Percentiles rank a stretch among this genome's conserved stretches.
phyloP scores from a whole-genome alignment of 1,284 basidiomycete genomes.

The Cryptococcus sp. region DNA sequence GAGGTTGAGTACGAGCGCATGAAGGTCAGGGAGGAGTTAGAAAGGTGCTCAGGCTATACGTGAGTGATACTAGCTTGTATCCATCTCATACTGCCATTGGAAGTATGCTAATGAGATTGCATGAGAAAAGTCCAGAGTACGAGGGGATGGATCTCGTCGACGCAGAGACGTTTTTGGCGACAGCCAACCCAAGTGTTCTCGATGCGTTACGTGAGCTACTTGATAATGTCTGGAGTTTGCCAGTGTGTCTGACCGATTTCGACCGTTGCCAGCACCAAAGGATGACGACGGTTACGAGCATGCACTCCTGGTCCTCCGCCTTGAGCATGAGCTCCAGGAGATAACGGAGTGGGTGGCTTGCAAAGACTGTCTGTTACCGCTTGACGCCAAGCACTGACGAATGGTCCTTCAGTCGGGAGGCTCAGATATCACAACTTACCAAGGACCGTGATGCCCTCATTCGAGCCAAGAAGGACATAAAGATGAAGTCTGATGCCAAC shows the following conservation, averaged over 20 bases:
- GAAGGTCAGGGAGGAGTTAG: conserved; percentile 39
- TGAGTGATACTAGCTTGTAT: conserved; percentile 17
- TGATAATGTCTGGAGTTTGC: neutral
- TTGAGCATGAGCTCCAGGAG: conserved; percentile 40
- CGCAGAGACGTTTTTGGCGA: conserved; percentile 20
- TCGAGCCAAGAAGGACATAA: conserved; percentile 40
- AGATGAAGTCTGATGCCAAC: conserved; percentile 33
- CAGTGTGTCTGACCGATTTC: neutral
- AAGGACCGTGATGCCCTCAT: conserved; percentile 38
- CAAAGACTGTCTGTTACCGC: neutral
- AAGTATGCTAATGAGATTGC: neutral
- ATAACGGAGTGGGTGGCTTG: conserved; percentile 25
- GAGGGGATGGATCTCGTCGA: conserved; percentile 28
- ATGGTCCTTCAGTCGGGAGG: conserved; percentile 26
- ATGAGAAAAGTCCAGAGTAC: conserved; percentile 30
- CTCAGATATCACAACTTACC: conserved; percentile 25
- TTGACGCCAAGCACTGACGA: neutral
- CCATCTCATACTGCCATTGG: neutral
- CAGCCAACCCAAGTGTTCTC: conserved; percentile 16
- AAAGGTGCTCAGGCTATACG: conserved; percentile 38
- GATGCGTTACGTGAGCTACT: conserved; percentile 30
- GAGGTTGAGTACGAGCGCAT: conserved; percentile 42
- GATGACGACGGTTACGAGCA: conserved; percentile 30
- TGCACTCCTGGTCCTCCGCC: conserved; percentile 29
- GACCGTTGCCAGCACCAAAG: conserved; percentile 14